Evolutionary conservation across 805 yeast species (phyloP), one percentile per base, ranked within the genome.

Genomic region (Teunomyces panamensis): DNA sequence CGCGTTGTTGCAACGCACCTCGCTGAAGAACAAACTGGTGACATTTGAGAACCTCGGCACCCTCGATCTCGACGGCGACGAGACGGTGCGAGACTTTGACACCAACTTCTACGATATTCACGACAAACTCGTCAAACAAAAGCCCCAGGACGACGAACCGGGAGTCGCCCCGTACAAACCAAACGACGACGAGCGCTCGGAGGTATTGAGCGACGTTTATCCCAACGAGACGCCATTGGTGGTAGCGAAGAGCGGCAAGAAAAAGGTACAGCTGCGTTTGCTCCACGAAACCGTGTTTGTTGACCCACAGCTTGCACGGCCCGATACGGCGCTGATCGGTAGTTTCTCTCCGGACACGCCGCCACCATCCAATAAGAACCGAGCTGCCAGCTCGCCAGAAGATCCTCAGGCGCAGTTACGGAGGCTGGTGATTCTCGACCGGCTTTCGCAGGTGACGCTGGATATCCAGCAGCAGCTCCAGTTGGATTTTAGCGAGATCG

Each of bases 131-230:
- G 27, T 33, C 10, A 30, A 49, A 3, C 14, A 36, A 9, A 20
- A 17, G 9, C 37, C 13, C 14, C 29, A 32, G 46, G 7, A 37
- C 51, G 26, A 35, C 33, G 37, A 4, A 42, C 26, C 6, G 29
- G 62, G 24, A 1, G 24, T 20, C 24, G 24, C 24, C 24, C 24
- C 3, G 6, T 28, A 35, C 37, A 42, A 4, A 43, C 26, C 9
- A 28, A 61, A 64, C 28, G 73, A 71, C 39, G 73, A 69, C 13
- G 68, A 65, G 49, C 55, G 55, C 28, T 69, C 71, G 2, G 81
- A 77, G 45, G 65, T 72, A 4, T 57, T 73, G 24, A 72, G 78
- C 51, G 80, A 77, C 41, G 51, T 66, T 0, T 68, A 58, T 42
- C 67, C 71, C 3, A 57, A 56, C 27, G 71, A 68, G 39, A 51